Evolutionary conservation across 176 grass and related monocot genomes (phyloP).

Genomic region (Puya raimondii): DNA sequence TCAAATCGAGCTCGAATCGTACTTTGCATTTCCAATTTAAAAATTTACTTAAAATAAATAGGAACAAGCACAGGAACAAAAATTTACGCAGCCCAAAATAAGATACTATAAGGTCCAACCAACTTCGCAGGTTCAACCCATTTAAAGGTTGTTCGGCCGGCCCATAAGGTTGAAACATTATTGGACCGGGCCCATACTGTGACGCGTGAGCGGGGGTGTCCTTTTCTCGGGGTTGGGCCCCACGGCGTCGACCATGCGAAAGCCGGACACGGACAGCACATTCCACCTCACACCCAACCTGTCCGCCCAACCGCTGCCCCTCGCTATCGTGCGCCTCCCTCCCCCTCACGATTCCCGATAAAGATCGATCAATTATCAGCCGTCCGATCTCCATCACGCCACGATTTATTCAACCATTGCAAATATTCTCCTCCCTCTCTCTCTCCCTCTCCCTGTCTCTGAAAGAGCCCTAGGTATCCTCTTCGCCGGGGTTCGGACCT

Average conservation of each 20-base stretch:
- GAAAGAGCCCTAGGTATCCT: not conserved
- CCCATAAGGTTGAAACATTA: not conserved
- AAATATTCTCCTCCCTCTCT: too few relatives aligned
- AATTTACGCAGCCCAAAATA: too few relatives aligned
- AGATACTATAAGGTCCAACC: too few relatives aligned
- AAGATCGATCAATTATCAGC: not conserved
- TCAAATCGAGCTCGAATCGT: too few relatives aligned
- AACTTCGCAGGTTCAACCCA: not conserved
- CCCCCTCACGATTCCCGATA: not conserved
- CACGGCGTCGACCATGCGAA: too few relatives aligned
- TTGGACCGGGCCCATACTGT: too few relatives aligned
- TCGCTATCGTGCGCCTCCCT: not conserved
- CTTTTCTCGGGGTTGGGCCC: not conserved
- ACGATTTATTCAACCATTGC: not conserved
- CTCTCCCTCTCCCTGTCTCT: not conserved
- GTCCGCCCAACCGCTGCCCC: not conserved
- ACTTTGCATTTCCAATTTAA: too few relatives aligned
- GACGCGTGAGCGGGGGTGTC: too few relatives aligned
- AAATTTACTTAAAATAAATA: too few relatives aligned
- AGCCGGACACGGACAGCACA: constrained; percentile 3
- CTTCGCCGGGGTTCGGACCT: not conserved
- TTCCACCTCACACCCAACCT: not conserved
- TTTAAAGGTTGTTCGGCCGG: not conserved
- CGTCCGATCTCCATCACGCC: not conserved
- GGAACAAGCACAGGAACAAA: constrained; percentile 16